Conservation (phyloP, 176 grass and related monocot species). For the Elaeis guineensis region DNA sequence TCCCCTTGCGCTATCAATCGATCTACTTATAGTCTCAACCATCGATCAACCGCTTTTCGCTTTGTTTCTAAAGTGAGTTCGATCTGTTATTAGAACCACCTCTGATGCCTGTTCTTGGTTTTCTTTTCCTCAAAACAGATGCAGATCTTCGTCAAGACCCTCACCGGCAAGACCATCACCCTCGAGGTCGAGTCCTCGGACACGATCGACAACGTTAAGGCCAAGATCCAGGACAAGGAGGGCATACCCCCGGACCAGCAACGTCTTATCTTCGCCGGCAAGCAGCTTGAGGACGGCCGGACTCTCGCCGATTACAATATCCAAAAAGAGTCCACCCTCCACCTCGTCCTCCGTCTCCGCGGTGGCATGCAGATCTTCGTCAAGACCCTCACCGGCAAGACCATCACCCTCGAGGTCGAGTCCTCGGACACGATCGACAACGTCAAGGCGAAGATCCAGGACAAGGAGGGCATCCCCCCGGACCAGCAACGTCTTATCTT, state of each 20-base stretch:
- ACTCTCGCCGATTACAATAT: conserved; percentile 17
- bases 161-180: conserved; percentile 22
- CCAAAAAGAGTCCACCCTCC: conserved; percentile 16
- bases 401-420: conserved; percentile 32
- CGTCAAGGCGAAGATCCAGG: conserved; percentile 69
- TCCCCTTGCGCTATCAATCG: no score
- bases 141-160: conserved; percentile 18
- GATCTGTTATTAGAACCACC: no score
- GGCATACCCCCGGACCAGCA: conserved; percentile 16
- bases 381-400: conserved; percentile 8
- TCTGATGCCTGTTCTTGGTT: no score
- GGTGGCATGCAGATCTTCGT: conserved; percentile 18
- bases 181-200: conserved; percentile 18
- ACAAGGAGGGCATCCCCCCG: conserved; percentile 81
- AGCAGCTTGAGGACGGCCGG: conserved; percentile 15
- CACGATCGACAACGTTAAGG: conserved; percentile 19
- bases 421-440: conserved; percentile 58
- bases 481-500: no score
- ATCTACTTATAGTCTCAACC: no score
- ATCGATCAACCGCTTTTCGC: no score
- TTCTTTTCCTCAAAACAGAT: neutral
- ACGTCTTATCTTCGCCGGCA: conserved; percentile 10
- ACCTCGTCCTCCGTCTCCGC: conserved; percentile 6
- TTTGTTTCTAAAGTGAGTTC: no score
- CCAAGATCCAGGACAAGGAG: conserved; percentile 22